These are phyloP conservation scores for Blastobotrys aristatus DNA, from an alignment of 1,139 yeast species.

Conservation along the genomic window DNA sequence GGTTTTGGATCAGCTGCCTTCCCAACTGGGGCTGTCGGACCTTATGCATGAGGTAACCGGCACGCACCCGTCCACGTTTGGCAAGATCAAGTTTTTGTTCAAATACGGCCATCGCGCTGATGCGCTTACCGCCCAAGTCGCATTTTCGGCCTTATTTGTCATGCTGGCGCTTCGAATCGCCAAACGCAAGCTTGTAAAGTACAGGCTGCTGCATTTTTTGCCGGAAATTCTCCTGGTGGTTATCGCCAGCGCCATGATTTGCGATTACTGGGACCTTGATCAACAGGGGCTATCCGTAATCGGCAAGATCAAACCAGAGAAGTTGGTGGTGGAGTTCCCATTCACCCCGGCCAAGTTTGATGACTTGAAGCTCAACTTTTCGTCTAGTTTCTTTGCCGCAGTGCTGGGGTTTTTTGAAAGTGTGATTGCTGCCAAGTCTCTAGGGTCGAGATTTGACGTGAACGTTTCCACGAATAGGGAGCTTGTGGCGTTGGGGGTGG, in stretches of 20 bases:
- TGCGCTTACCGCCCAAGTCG: conserved; percentile 31
- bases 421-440: conserved; percentile 78
- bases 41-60: conserved; percentile 45
- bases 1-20: conserved; percentile 70
- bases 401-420: conserved; percentile 90
- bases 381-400: conserved; percentile 61
- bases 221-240: conserved; percentile 86
- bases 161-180: conserved; percentile 30
- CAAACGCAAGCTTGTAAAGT: conserved; percentile 20
- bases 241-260: conserved; percentile 53
- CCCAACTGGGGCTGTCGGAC: conserved; percentile 60
- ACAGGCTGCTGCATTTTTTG: conserved; percentile 42
- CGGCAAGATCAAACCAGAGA: conserved; percentile 55
- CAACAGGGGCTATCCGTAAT: conserved; percentile 57
- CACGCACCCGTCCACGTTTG: conserved; percentile 66
- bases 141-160: conserved; percentile 31
- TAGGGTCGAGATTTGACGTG: conserved; percentile 33
- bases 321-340: conserved; percentile 46
- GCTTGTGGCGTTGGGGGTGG: conserved; percentile 72
- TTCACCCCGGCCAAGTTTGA: conserved; percentile 36
- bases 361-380: conserved; percentile 36
- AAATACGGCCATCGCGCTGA: conserved; percentile 38
- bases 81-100: conserved; percentile 57
- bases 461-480: conserved; percentile 46
- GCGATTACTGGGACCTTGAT: conserved; percentile 52